Conservation (phyloP, 2,329 filamentous ascomycete species). For the Ceratocystis colombiana region DNA sequence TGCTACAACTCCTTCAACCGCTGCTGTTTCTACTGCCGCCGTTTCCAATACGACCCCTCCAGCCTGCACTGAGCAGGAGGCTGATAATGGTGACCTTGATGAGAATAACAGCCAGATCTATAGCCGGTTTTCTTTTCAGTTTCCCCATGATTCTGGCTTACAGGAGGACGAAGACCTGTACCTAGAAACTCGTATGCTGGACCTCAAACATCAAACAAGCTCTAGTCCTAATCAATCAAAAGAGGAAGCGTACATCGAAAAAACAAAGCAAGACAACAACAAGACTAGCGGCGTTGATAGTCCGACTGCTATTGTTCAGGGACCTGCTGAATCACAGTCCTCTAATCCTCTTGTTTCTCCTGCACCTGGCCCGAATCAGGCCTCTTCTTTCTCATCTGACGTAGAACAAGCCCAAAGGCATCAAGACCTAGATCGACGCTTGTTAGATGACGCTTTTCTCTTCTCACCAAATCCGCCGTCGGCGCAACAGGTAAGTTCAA, state of each 20-base stretch:
- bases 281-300: background rate
- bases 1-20: background rate
- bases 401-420: background rate
- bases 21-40: background rate
- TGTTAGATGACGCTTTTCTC: background rate
- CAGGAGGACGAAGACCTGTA: background rate
- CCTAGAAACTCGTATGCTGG: constrained; percentile 7
- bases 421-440: background rate
- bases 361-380: background rate
- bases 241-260: background rate
- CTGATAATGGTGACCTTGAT: background rate
- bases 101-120: background rate
- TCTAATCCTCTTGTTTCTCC: constrained; percentile 7
- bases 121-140: constrained; percentile 4
- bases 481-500: constrained; percentile 9
- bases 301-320: background rate
- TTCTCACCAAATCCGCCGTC: constrained; percentile 5
- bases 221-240: background rate
- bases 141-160: background rate
- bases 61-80: background rate
- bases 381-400: background rate
- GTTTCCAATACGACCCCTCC: background rate
- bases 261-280: background rate
- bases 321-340: background rate
- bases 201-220: background rate